phyloP scores from a whole-genome alignment of 75 land plant species.

The Isoetes taiwanensis region DNA sequence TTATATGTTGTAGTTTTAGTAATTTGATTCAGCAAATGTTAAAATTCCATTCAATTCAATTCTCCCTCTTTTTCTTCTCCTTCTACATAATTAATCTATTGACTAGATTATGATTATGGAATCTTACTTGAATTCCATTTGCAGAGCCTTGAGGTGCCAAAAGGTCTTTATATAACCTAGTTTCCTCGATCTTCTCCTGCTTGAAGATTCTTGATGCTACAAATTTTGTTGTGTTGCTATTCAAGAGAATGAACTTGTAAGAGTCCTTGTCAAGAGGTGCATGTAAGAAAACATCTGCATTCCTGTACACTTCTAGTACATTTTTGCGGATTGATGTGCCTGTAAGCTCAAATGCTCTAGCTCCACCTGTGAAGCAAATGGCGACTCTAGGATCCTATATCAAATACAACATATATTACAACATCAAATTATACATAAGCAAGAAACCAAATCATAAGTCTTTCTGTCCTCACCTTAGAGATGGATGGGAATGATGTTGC shows the following conservation, averaged over 20 bases:
- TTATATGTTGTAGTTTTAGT: too few species aligned
- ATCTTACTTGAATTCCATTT: slow-evolving; percentile 4
- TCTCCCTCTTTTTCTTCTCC: too few species aligned
- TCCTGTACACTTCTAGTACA: not conserved
- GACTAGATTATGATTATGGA: too few species aligned
- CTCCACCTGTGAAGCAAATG: not conserved
- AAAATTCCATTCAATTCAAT: too few species aligned
- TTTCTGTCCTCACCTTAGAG: too few species aligned
- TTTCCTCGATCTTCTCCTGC: not conserved
- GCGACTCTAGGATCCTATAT: slow-evolving; percentile 5
- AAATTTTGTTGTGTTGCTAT: not conserved
- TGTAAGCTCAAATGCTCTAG: not conserved
- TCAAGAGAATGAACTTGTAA: not conserved
- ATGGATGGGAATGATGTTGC: too few species aligned
- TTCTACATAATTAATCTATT: too few species aligned
- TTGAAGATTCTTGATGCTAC: not conserved
- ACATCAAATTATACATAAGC: too few species aligned
- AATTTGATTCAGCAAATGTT: too few species aligned
- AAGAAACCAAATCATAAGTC: too few species aligned
- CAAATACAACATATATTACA: too few species aligned
- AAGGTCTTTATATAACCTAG: not conserved
- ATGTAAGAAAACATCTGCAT: not conserved
- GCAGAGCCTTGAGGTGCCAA: not conserved
- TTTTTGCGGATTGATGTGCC: not conserved
- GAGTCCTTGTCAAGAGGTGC: slow-evolving; percentile 1